phyloP scores from a whole-genome alignment of 2,329 filamentous ascomycete species.

The Aspergillus carbonarius region DNA sequence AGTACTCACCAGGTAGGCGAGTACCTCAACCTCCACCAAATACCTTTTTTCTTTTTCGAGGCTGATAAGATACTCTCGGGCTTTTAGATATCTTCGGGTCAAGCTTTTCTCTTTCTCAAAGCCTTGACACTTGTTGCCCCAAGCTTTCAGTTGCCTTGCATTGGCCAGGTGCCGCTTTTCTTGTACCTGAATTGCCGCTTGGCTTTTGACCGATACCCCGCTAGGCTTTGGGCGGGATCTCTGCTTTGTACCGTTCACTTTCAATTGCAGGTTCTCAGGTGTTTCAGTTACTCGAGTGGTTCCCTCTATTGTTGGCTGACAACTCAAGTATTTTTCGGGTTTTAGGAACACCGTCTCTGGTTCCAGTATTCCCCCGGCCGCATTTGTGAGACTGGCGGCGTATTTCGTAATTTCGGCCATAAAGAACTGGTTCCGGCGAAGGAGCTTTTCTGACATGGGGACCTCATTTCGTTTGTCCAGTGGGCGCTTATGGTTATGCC shows the following conservation, averaged over 20 bases:
- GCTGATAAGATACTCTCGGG: neutral
- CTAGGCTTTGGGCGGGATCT: neutral
- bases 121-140: neutral
- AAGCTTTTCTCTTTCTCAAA: neutral
- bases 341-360: conserved; percentile 8
- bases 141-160: conserved; percentile 2
- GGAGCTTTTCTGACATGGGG: conserved; percentile 11
- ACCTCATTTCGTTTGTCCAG: conserved; percentile 24
- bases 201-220: neutral
- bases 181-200: neutral
- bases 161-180: neutral
- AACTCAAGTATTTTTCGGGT: neutral
- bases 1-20: conserved; percentile 30
- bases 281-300: neutral
- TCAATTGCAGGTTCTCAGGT: too few species aligned
- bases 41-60: conserved; percentile 20
- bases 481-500: conserved; percentile 33
- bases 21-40: conserved; percentile 47
- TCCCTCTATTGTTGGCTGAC: neutral
- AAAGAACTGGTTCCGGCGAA: conserved; percentile 58
- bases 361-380: conserved; percentile 3
- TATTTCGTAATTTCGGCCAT: conserved; percentile 69
- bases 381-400: conserved; percentile 65
- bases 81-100: conserved; percentile 3
- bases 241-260: neutral